phyloP scores from a whole-genome alignment of 164 flowering plant genomes.

The grape (Vitis vinifera) region DNA sequence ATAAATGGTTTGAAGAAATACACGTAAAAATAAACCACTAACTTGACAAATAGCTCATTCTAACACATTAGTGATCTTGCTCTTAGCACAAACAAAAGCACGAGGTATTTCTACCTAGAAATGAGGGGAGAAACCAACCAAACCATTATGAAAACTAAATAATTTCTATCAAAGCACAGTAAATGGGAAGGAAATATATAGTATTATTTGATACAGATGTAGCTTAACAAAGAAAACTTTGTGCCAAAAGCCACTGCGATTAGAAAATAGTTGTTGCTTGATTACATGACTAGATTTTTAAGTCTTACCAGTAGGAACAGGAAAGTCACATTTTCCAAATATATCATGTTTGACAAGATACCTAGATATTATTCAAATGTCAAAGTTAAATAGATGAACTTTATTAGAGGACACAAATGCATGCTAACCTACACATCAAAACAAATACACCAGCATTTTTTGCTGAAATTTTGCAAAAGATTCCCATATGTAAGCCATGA shows the following conservation, averaged over 20 bases:
- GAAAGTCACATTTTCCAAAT: slow-evolving; percentile 54
- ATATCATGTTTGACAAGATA: slow-evolving; percentile 20
- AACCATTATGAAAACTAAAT: background rate
- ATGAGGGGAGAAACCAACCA: no score
- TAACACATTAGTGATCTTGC: slow-evolving; percentile 97
- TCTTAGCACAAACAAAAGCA: slow-evolving; percentile 98
- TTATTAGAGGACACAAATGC: no score
- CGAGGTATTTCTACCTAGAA: slow-evolving; percentile 90
- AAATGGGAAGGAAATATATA: background rate
- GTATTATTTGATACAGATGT: background rate
- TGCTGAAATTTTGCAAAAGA: no score
- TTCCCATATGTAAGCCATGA: no score
- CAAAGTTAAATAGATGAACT: no score
- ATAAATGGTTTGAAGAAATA: background rate
- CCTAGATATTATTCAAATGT: no score
- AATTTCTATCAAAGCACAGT: background rate
- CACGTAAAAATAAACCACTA: slow-evolving; percentile 12
- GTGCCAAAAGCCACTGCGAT: no score
- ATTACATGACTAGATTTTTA: slow-evolving; percentile 53
- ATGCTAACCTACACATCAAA: no score
- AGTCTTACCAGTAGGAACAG: slow-evolving; percentile 52
- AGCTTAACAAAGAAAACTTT: background rate
- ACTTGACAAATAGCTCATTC: slow-evolving; percentile 99
- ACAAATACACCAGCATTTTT: no score
- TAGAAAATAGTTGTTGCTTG: slow-evolving; percentile 39